A percentile compares a stretch with the other conserved stretches of the same genome.
Evolutionary conservation across 257 asterid genomes (phyloP).

Genomic region (Nyctanthes arbortristis): DNA sequence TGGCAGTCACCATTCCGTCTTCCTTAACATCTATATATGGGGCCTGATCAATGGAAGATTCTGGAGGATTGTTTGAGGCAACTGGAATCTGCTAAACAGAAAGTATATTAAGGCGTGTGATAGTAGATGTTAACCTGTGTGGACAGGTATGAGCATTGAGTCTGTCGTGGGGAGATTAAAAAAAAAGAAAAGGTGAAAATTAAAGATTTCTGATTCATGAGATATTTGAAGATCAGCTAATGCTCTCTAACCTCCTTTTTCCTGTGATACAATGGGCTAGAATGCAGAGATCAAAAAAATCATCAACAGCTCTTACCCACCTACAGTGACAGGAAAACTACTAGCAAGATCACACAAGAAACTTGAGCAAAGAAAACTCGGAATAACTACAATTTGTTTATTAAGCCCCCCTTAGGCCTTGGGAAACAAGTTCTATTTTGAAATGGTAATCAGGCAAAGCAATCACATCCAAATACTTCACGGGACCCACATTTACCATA

Average conservation of each 20-base stretch:
- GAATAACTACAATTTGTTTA: background rate
- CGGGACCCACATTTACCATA: too few species aligned
- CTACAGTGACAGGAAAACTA: constrained; percentile 36
- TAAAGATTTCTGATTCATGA: background rate
- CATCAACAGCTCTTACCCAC: constrained; percentile 95
- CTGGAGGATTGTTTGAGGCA: constrained; percentile 39
- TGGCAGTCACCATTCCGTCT: constrained; percentile 60
- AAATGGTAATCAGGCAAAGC: too few species aligned
- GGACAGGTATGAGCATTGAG: too few species aligned
- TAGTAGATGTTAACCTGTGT: too few species aligned
- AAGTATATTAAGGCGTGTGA: too few species aligned
- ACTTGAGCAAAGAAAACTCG: background rate
- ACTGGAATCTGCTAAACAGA: constrained; percentile 40
- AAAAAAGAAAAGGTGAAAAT: too few species aligned
- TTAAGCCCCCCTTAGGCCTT: background rate
- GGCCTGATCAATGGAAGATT: constrained; percentile 63
- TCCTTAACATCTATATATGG: constrained; percentile 52
- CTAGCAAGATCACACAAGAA: background rate
- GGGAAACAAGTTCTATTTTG: too few species aligned
- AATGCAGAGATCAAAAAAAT: constrained; percentile 56
- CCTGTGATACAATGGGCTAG: constrained; percentile 51
- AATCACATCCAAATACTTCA: too few species aligned
- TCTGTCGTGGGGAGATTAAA: too few species aligned
- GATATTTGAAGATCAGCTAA: background rate
- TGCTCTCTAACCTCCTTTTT: constrained; percentile 39